Evolutionary conservation across 2,329 filamentous ascomycete genomes (phyloP).

Genomic region (Pseudogymnoascus sp.): DNA sequence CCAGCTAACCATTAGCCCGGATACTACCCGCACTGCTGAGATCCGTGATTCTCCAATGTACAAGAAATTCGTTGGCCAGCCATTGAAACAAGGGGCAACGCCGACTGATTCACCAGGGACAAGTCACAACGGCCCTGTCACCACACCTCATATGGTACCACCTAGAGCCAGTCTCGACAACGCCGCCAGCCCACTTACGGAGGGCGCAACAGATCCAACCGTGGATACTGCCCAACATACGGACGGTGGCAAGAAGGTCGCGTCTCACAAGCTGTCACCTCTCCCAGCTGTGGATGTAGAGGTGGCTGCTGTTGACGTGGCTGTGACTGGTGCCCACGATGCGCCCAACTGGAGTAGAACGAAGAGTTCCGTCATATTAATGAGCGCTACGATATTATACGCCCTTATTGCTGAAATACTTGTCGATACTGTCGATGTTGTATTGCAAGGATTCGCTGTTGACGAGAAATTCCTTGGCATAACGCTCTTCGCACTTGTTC

Average conservation of each 20-base stretch:
- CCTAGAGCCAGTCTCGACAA: constrained; percentile 76
- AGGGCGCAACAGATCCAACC: constrained; percentile 87
- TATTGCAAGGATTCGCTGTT: constrained; percentile 80
- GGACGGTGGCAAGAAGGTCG: constrained; percentile 43
- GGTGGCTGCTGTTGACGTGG: constrained; percentile 23
- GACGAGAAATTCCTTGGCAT: constrained; percentile 98
- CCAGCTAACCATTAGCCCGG: constrained; percentile 19
- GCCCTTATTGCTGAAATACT: constrained; percentile 96
- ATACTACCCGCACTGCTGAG: constrained; percentile 40
- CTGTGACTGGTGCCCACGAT: constrained; percentile 70
- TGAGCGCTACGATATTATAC: constrained; percentile 84
- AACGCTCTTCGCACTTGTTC: constrained; percentile 90
- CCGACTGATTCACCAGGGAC: constrained; percentile 23
- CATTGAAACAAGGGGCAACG: constrained; percentile 59
- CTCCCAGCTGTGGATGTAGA: background rate
- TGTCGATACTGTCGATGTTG: constrained; percentile 95
- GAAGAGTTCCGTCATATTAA: constrained; percentile 84
- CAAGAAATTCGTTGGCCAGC: constrained; percentile 87
- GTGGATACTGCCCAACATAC: constrained; percentile 77
- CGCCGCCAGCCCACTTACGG: constrained; percentile 79
- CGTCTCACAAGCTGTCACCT: constrained; percentile 25
- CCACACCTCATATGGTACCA: constrained; percentile 67
- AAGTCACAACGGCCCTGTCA: constrained; percentile 37
- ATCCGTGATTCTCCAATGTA: constrained; percentile 86
- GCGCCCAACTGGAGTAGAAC: constrained; percentile 95